Evolutionary conservation across 176 grass and related monocot genomes (phyloP).

Genomic region (Tuctoria greenei): DNA sequence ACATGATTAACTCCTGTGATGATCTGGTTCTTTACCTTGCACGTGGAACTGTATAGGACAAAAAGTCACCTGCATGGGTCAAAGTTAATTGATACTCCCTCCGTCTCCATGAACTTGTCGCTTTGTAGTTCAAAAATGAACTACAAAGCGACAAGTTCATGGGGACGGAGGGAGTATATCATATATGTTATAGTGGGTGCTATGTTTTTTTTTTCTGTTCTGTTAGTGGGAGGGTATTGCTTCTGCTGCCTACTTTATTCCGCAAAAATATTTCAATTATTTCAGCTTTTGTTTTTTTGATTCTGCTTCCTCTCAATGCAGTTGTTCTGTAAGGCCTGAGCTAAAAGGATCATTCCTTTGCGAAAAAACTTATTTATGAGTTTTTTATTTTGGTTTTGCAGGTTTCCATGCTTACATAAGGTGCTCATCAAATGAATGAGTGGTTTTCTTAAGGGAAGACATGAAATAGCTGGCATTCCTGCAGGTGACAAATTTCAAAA

Average conservation of each 20-base stretch:
- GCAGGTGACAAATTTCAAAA: conserved; percentile 15
- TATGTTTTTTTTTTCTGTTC: conserved; percentile 12
- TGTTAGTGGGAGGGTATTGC: conserved; percentile 17
- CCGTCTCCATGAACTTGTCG: no score
- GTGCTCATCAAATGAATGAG: neutral
- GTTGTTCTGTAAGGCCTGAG: neutral
- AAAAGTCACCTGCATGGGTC: neutral
- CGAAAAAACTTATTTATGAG: conserved; percentile 8
- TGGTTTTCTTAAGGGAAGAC: neutral
- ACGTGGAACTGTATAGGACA: neutral
- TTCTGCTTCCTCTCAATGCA: neutral
- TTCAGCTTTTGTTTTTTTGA: neutral
- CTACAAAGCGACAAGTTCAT: no score
- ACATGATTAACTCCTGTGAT: conserved; percentile 16
- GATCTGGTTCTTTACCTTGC: conserved; percentile 7
- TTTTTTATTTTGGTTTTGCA: neutral
- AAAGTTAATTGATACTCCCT: conserved; percentile 18
- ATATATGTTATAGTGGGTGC: neutral
- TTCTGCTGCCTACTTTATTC: conserved; percentile 5
- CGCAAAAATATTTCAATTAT: neutral
- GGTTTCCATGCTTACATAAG: conserved; percentile 3
- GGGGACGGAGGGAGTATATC: no score
- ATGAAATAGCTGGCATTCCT: neutral
- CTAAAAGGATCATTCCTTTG: neutral
- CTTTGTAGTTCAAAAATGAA: no score